Conservation (phyloP, 805 yeast genomes). For the Candida germanica region DNA sequence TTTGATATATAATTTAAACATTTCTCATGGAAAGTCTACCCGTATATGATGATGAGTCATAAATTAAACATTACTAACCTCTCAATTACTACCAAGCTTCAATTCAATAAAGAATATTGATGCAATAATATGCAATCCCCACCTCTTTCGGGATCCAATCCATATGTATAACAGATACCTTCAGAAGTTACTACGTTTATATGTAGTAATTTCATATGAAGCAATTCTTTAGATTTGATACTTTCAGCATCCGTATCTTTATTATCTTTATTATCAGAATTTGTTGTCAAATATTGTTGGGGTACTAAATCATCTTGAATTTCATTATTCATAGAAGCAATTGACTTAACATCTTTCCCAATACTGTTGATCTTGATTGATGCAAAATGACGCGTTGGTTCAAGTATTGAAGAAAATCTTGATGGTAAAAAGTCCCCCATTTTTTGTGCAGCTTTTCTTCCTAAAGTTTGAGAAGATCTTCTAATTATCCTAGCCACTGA, state of each 20-base stretch:
- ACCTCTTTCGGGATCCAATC: conserved; percentile 81
- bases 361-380: conserved; percentile 61
- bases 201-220: conserved; percentile 34
- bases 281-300: conserved; percentile 22
- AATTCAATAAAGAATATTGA: conserved; percentile 57
- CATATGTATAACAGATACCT: conserved; percentile 79
- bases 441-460: conserved; percentile 79
- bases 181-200: conserved; percentile 75
- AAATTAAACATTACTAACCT: no score
- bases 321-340: conserved; percentile 44
- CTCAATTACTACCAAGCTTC: no score
- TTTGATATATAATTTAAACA: no score
- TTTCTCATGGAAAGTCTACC: no score
- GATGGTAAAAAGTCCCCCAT: conserved; percentile 86
- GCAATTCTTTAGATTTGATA: conserved; percentile 18
- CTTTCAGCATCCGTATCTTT: conserved; percentile 10
- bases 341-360: conserved; percentile 39
- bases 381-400: conserved; percentile 91
- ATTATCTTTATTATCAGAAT: conserved; percentile 6
- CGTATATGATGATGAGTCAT: no score
- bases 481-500: conserved; percentile 75
- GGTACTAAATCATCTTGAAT: conserved; percentile 30
- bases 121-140: conserved; percentile 85
- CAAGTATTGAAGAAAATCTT: conserved; percentile 76
- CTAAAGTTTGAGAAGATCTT: conserved; percentile 73